Evolutionary conservation across 2,329 filamentous ascomycete species (phyloP).

Genomic region (Hypoxylon rubiginosum): DNA sequence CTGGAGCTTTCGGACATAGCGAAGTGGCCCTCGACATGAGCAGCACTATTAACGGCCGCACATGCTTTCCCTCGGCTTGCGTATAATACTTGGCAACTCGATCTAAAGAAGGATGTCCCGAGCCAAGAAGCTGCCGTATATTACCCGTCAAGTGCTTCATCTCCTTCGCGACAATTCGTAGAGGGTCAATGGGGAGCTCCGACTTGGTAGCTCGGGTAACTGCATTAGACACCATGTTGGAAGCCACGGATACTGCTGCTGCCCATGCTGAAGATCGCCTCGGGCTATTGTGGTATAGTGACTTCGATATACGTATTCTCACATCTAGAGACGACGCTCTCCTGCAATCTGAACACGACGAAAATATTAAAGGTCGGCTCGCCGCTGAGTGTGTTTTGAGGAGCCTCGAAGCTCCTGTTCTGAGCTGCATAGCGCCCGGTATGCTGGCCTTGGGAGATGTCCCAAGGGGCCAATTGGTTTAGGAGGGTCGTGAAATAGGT

Average conservation of each 20-base stretch:
- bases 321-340: constrained; percentile 51
- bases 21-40: constrained; percentile 96
- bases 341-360: constrained; percentile 57
- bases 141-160: constrained; percentile 97
- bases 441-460: constrained; percentile 33
- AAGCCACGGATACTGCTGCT: constrained; percentile 77
- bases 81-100: constrained; percentile 99
- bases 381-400: constrained; percentile 56
- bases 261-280: constrained; percentile 76
- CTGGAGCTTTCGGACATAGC: constrained; percentile 73
- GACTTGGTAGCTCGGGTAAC: constrained; percentile 72
- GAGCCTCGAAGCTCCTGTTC: constrained; percentile 66
- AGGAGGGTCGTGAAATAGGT: constrained; percentile 30
- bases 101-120: constrained; percentile 93
- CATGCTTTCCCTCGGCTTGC: constrained; percentile 94
- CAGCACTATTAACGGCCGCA: constrained; percentile 92
- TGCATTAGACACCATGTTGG: constrained; percentile 78
- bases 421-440: constrained; percentile 64
- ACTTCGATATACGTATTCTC: constrained; percentile 52
- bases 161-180: constrained; percentile 92
- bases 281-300: constrained; percentile 61
- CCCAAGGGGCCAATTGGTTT: constrained; percentile 52
- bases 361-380: constrained; percentile 54
- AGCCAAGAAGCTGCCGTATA: constrained; percentile 91
- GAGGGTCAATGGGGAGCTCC: constrained; percentile 84